phyloP scores from a whole-genome alignment of 805 yeast genomes.

The Yarrowia sp. region DNA sequence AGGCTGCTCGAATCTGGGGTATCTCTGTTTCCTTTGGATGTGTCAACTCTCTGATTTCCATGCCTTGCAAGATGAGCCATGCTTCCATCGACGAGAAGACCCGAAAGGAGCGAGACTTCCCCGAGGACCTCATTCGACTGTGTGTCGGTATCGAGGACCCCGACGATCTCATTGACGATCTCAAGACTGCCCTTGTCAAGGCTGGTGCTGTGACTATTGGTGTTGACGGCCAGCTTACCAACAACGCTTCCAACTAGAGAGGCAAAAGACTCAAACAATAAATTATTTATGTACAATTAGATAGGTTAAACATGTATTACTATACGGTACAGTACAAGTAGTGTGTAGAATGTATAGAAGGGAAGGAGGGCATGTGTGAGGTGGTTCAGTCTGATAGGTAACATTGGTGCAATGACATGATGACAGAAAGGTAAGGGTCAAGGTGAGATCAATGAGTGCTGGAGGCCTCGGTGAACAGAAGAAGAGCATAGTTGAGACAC shows the following conservation, averaged over 20 bases:
- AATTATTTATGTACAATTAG: slow-evolving; percentile 26
- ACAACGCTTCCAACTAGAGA: background rate
- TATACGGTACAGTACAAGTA: too few species aligned
- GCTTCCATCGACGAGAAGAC: slow-evolving; percentile 92
- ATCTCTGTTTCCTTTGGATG: slow-evolving; percentile 95
- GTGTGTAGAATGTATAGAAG: too few species aligned
- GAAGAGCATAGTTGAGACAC: too few species aligned
- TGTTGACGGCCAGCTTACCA: slow-evolving; percentile 32
- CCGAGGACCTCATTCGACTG: slow-evolving; percentile 88
- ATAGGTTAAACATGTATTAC: slow-evolving; percentile 1
- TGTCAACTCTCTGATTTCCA: slow-evolving; percentile 87
- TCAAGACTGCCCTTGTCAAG: slow-evolving; percentile 69
- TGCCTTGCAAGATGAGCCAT: slow-evolving; percentile 96
- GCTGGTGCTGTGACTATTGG: slow-evolving; percentile 60
- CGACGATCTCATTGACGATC: slow-evolving; percentile 81
- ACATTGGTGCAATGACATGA: too few species aligned
- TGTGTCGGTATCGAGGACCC: slow-evolving; percentile 90
- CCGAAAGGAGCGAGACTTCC: slow-evolving; percentile 85
- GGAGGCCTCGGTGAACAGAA: background rate
- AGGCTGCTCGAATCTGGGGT: slow-evolving; percentile 76
- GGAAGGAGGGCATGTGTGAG: too few species aligned
- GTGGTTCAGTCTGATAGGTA: too few species aligned
- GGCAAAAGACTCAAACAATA: background rate
- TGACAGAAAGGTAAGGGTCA: too few species aligned
- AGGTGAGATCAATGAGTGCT: background rate